phyloP scores from a whole-genome alignment of 73 alveolate genomes.

The Paramecium bursaria region DNA sequence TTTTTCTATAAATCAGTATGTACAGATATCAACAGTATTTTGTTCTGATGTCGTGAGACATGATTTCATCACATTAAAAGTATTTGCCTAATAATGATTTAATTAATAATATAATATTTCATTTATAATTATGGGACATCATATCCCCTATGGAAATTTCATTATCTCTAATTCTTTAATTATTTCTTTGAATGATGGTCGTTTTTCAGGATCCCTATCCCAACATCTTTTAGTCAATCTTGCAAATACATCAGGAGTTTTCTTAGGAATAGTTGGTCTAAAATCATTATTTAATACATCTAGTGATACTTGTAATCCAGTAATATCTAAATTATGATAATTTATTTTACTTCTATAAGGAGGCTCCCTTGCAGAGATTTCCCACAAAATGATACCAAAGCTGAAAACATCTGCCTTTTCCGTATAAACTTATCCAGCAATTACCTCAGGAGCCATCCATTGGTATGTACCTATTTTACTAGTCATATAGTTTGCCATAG shows the following conservation, averaged over 20 bases:
- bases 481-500: constrained; percentile 94
- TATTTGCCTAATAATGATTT: too few species aligned
- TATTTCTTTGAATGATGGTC: constrained; percentile 94
- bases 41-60: constrained; percentile 2
- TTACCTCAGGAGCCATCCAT: constrained; percentile 99
- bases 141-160: constrained; percentile 58
- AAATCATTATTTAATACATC: constrained; percentile 94
- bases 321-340: constrained; percentile 75
- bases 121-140: neutral
- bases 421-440: constrained; percentile 93
- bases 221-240: constrained; percentile 94
- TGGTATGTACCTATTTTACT: constrained; percentile 97
- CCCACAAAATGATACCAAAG: constrained; percentile 99
- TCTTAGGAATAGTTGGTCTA: constrained; percentile 94
- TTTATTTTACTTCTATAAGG: constrained; percentile 87
- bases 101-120: too few species aligned
- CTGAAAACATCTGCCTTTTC: constrained; percentile 99
- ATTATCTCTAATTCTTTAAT: constrained; percentile 86
- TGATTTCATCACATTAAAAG: neutral
- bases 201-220: constrained; percentile 94
- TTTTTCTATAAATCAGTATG: neutral
- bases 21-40: neutral
- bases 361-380: constrained; percentile 96
- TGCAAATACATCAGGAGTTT: constrained; percentile 92
- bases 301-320: constrained; percentile 91